Percentiles rank a stretch among this genome's conserved stretches.
Evolutionary conservation across 2,329 filamentous ascomycete genomes (phyloP).

Genomic region (Rutstroemia sp.): DNA sequence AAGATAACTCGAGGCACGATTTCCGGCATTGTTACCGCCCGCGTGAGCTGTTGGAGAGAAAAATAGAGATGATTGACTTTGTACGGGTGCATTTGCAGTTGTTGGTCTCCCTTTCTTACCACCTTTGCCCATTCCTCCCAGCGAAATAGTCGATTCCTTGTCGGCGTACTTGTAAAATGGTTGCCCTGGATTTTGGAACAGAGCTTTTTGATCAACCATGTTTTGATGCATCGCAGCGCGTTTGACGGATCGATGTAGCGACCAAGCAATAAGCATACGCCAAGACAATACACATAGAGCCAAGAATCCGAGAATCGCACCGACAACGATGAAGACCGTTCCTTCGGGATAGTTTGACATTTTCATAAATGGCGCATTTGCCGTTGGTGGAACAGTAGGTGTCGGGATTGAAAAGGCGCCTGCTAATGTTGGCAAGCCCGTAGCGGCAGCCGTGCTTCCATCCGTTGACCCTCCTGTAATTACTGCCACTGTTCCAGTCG

Average conservation of each 20-base stretch:
- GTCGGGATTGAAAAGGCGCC: constrained; percentile 59
- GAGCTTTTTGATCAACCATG: constrained; percentile 60
- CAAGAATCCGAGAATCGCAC: constrained; percentile 77
- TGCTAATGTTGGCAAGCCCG: constrained; percentile 44
- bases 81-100: constrained; percentile 25
- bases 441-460: constrained; percentile 6
- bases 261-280: constrained; percentile 82
- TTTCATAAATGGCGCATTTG: constrained; percentile 85
- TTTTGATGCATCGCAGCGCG: constrained; percentile 73
- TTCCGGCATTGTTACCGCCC: constrained; percentile 43
- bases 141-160: constrained; percentile 33
- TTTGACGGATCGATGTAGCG: constrained; percentile 84
- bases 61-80: constrained; percentile 50
- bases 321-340: constrained; percentile 93
- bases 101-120: constrained; percentile 32
- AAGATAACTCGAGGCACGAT: constrained; percentile 71
- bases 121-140: constrained; percentile 21
- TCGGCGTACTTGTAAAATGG: constrained; percentile 56
- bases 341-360: constrained; percentile 79
- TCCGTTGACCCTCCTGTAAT: constrained; percentile 1
- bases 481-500: constrained; percentile 10
- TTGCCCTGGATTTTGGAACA: constrained; percentile 46
- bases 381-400: constrained; percentile 72
- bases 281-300: constrained; percentile 77
- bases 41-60: constrained; percentile 84